Evolutionary conservation across 495 filamentous ascomycete species (phyloP).

Genomic region (Podospora comata): DNA sequence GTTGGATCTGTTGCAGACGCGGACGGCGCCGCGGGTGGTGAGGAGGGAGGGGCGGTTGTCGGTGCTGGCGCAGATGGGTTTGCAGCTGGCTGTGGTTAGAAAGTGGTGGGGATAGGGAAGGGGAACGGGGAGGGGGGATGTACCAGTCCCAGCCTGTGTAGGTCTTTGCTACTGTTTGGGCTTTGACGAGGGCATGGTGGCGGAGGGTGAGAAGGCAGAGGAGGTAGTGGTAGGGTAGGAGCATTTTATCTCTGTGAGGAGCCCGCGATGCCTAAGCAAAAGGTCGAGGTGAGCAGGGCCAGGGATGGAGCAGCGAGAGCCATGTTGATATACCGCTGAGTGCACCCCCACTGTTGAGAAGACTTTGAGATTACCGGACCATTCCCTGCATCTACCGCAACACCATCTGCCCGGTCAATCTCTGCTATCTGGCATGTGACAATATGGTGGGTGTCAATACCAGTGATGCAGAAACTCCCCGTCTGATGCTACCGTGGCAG

Average conservation of each 20-base stretch:
- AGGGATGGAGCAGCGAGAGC: too few relatives aligned
- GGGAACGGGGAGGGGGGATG: not conserved
- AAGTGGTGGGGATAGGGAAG: not conserved
- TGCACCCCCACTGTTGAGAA: not conserved
- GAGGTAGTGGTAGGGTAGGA: slow-evolving; percentile 1
- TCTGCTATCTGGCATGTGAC: not conserved
- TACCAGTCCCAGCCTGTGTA: slow-evolving; percentile 29
- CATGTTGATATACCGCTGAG: too few relatives aligned
- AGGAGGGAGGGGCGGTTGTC: slow-evolving; percentile 10
- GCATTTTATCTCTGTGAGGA: too few relatives aligned
- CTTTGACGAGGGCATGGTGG: not conserved
- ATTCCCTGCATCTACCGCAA: not conserved
- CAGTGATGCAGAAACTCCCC: not conserved
- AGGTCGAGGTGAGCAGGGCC: too few relatives aligned
- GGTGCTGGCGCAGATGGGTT: slow-evolving; percentile 20
- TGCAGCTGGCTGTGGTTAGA: slow-evolving; percentile 14
- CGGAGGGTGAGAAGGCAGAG: slow-evolving; percentile 4
- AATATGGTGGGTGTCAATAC: not conserved
- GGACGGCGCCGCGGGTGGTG: slow-evolving; percentile 29
- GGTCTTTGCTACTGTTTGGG: slow-evolving; percentile 20
- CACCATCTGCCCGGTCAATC: not conserved
- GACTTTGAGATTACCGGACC: not conserved
- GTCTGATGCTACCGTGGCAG: not conserved
- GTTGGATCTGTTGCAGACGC: slow-evolving; percentile 49
- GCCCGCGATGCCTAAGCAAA: too few relatives aligned